Conservation (phyloP, 495 filamentous ascomycete genomes). For the Sphaerosporella brunnea region DNA sequence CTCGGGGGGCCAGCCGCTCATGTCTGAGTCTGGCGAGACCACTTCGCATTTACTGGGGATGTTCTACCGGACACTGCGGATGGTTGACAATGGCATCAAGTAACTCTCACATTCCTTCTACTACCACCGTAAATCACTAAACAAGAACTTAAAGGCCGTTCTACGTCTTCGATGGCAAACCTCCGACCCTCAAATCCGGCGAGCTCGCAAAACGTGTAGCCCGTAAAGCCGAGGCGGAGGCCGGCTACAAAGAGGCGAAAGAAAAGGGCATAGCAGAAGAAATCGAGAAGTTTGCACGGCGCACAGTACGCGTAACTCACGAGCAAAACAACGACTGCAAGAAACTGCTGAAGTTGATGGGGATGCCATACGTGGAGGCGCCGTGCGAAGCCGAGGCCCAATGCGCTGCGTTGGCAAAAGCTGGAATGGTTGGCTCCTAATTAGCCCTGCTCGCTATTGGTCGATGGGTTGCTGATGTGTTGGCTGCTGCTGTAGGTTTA, state of each 20-base stretch:
- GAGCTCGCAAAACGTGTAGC: slow-evolving; percentile 87
- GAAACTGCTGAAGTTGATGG: slow-evolving; percentile 77
- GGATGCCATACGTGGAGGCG: slow-evolving; percentile 83
- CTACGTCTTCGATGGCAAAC: slow-evolving; percentile 93
- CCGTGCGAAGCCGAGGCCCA: slow-evolving; percentile 96
- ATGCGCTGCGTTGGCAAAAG: slow-evolving; percentile 75
- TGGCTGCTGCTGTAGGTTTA: slow-evolving; percentile 61
- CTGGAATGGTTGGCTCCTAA: no score
- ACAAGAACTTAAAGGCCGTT: slow-evolving; percentile 48
- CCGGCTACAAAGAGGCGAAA: slow-evolving; percentile 83
- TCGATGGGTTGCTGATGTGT: not conserved
- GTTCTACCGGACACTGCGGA: slow-evolving; percentile 96
- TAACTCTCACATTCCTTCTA: slow-evolving; percentile 42
- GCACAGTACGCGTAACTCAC: slow-evolving; percentile 83
- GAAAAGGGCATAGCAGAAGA: slow-evolving; percentile 95
- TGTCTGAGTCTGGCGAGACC: slow-evolving; percentile 80
- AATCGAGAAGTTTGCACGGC: slow-evolving; percentile 88
- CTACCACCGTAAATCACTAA: no score
- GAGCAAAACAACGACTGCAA: slow-evolving; percentile 96
- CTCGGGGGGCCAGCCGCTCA: slow-evolving; percentile 88
- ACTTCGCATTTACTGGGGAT: slow-evolving; percentile 98
- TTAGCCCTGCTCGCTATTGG: no score
- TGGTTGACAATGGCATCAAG: slow-evolving; percentile 97
- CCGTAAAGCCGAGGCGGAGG: slow-evolving; percentile 72
- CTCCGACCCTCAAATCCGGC: slow-evolving; percentile 90